phyloP scores from a whole-genome alignment of 1,284 basidiomycete species.

The Cerioporus squamosus region DNA sequence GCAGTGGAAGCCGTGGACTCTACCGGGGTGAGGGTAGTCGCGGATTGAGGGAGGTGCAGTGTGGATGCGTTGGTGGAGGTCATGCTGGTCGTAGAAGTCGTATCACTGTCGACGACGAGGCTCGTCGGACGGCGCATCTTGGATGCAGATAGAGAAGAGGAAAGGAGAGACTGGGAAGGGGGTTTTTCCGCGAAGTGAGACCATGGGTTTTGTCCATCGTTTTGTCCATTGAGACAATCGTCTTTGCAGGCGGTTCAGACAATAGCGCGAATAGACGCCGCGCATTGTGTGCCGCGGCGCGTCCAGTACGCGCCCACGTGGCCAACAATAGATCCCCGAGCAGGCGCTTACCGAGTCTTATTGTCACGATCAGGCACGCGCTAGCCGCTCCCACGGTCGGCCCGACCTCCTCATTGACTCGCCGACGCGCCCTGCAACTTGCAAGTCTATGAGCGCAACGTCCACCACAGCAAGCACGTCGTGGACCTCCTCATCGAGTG shows the following conservation, averaged over 20 bases:
- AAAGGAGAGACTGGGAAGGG: conserved; percentile 24
- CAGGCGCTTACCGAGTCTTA: conserved; percentile 11
- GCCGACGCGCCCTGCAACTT: background rate
- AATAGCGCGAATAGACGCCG: conserved; percentile 23
- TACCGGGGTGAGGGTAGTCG: conserved; percentile 27
- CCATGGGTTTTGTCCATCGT: conserved; percentile 40
- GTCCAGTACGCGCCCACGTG: conserved; percentile 18
- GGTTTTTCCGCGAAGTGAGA: conserved; percentile 3
- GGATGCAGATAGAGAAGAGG: conserved; percentile 27
- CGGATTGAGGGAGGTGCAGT: conserved; percentile 29
- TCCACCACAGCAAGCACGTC: background rate
- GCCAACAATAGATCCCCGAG: conserved; percentile 17
- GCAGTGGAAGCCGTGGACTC: conserved; percentile 26
- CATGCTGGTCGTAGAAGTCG: conserved; percentile 31
- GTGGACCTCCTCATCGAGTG: background rate
- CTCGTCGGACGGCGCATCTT: conserved; percentile 40
- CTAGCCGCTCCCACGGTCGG: conserved; percentile 13
- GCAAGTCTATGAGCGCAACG: background rate
- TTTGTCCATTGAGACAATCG: conserved; percentile 21
- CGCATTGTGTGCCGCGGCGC: conserved; percentile 17
- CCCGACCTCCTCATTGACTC: conserved; percentile 4
- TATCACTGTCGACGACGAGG: conserved; percentile 38
- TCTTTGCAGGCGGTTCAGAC: conserved; percentile 12
- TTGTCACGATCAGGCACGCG: conserved; percentile 20
- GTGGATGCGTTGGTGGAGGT: conserved; percentile 34